Conservation (phyloP, 2,329 filamentous ascomycete species). For the Fusarium sp. region DNA sequence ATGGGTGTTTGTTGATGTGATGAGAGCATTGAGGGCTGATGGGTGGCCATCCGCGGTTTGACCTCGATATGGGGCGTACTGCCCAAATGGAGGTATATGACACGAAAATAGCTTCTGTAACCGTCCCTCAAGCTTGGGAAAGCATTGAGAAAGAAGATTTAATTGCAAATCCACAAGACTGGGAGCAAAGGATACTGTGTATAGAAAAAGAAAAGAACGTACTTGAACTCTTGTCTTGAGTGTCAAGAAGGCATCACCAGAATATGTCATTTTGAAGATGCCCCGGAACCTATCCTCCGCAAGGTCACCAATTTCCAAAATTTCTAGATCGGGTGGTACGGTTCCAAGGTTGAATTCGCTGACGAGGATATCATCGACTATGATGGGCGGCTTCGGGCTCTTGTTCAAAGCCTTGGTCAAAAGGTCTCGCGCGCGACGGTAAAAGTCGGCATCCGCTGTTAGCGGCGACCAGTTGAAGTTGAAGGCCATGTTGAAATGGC, state of each 20-base stretch:
- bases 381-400: slow-evolving; percentile 96
- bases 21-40: slow-evolving; percentile 10
- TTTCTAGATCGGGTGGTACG: slow-evolving; percentile 94
- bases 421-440: slow-evolving; percentile 91
- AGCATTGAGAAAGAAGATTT: slow-evolving; percentile 9
- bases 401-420: slow-evolving; percentile 97
- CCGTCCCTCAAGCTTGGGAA: slow-evolving; percentile 8
- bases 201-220: slow-evolving; percentile 54
- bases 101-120: not conserved
- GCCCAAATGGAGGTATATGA: not conserved
- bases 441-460: slow-evolving; percentile 93
- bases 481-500: slow-evolving; percentile 88
- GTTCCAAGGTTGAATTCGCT: slow-evolving; percentile 97
- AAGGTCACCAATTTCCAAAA: slow-evolving; percentile 96
- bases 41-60: slow-evolving; percentile 11
- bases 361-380: slow-evolving; percentile 98
- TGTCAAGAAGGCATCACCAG: slow-evolving; percentile 94
- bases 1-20: slow-evolving; percentile 16
- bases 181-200: slow-evolving; percentile 4
- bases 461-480: slow-evolving; percentile 99
- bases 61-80: slow-evolving; percentile 4
- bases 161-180: slow-evolving; percentile 2
- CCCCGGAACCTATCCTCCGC: slow-evolving; percentile 97
- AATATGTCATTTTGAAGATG: slow-evolving; percentile 99
- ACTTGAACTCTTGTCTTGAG: slow-evolving; percentile 95